Evolutionary conservation across 257 asterid genomes (phyloP).

Genomic region (Rubia yunnanensis): DNA sequence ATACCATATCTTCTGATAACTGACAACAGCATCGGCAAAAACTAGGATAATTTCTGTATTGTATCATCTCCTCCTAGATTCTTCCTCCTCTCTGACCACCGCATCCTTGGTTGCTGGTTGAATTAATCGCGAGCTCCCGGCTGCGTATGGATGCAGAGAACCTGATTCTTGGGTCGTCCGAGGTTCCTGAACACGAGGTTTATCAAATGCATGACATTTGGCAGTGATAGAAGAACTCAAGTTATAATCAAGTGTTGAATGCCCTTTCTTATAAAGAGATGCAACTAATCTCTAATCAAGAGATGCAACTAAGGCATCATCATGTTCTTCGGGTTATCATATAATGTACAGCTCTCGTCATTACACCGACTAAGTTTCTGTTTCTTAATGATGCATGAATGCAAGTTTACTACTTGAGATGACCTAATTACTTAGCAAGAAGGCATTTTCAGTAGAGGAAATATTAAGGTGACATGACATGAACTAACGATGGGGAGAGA

Average conservation of each 20-base stretch:
- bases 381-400: background rate
- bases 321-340: background rate
- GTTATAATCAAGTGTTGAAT: background rate
- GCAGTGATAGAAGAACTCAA: background rate
- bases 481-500: background rate
- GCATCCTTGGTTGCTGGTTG: conserved; percentile 27
- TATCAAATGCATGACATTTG: background rate
- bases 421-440: background rate
- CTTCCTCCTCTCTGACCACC: conserved; percentile 35
- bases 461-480: too few species aligned
- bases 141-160: conserved; percentile 31
- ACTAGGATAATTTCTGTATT: conserved; percentile 25
- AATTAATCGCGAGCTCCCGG: conserved; percentile 18
- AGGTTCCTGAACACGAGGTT: conserved; percentile 41
- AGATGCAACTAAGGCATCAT: background rate
- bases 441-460: background rate
- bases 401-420: background rate
- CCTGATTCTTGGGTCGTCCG: conserved; percentile 47
- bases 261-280: too few species aligned
- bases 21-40: conserved; percentile 21
- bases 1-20: background rate
- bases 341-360: background rate
- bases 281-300: conserved; percentile 4
- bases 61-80: conserved; percentile 37
- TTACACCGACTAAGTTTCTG: too few species aligned